A percentile compares a stretch with the other conserved stretches of the same genome.
These are phyloP conservation scores for Stenogyne calaminthoides DNA, from an alignment of 305 asterid genomes.

Conservation along the genomic window DNA sequence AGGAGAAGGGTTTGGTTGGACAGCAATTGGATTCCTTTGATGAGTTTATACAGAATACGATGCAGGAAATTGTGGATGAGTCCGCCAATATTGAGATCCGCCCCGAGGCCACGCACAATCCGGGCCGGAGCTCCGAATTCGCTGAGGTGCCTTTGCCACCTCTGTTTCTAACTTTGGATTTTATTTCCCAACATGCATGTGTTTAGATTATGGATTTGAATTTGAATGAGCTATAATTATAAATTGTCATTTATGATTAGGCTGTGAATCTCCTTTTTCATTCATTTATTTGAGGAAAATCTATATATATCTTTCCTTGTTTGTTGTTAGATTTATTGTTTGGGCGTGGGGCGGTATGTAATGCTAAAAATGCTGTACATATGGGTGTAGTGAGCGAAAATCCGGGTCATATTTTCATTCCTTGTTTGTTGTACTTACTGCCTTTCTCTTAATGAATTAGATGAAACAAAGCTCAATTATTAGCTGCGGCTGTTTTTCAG, in stretches of 20 bases:
- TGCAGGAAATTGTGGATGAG: constrained; percentile 68
- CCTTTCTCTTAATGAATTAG: no score
- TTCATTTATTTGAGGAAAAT: background rate
- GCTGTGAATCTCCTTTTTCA: background rate
- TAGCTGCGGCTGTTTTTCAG: constrained; percentile 32
- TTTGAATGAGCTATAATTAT: background rate
- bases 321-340: no score
- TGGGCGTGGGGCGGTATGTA: no score
- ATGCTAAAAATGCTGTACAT: no score
- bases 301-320: background rate
- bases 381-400: no score
- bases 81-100: constrained; percentile 61
- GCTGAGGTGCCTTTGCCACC: constrained; percentile 38
- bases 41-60: constrained; percentile 65
- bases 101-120: constrained; percentile 57
- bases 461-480: background rate
- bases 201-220: no score
- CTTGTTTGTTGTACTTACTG: no score
- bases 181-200: no score
- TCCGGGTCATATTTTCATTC: no score
- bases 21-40: constrained; percentile 62
- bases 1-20: constrained; percentile 62
- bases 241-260: background rate
- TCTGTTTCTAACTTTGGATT: no score
- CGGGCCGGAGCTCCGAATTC: constrained; percentile 53